These are phyloP conservation scores for Aphanomyces astaci DNA, from an alignment of 352 stramenopile genomes.

Conservation along the genomic window DNA sequence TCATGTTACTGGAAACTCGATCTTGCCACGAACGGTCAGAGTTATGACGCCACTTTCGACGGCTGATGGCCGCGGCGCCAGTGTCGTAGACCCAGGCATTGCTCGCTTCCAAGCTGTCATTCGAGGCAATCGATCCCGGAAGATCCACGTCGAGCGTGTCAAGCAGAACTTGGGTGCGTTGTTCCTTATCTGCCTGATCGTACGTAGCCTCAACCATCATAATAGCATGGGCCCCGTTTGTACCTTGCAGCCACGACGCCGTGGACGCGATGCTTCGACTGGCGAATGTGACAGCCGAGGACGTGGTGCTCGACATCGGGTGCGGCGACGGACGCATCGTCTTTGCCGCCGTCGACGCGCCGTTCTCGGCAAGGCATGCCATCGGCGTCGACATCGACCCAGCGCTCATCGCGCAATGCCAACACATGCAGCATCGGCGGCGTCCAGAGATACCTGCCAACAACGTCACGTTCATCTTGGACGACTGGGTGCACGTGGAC, in stretches of 20 bases:
- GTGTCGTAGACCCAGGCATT: constrained; percentile 18
- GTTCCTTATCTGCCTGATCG: neutral
- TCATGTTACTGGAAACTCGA: neutral
- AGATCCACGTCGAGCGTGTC: constrained; percentile 48
- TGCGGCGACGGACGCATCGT: constrained; percentile 57
- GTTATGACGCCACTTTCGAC: neutral
- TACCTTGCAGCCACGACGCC: constrained; percentile 50
- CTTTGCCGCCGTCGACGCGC: constrained; percentile 30
- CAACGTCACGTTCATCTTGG: constrained; percentile 35
- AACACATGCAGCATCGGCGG: constrained; percentile 23
- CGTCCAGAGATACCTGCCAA: no score
- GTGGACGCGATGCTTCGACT: constrained; percentile 44
- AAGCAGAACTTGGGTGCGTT: constrained; percentile 40
- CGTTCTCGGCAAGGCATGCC: constrained; percentile 25
- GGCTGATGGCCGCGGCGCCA: no score
- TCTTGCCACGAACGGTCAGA: neutral
- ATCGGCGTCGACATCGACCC: constrained; percentile 51
- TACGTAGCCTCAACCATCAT: constrained; percentile 11
- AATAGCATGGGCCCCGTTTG: constrained; percentile 59
- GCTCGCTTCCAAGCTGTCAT: constrained; percentile 51
- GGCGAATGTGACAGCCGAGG: constrained; percentile 30
- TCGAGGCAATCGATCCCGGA: constrained; percentile 39
- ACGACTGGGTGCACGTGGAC: constrained; percentile 47
- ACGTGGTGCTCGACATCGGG: constrained; percentile 55
- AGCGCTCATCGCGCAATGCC: constrained; percentile 41